phyloP scores from a whole-genome alignment of 1,284 basidiomycete species.

The Pseudozyma flocculosa region DNA sequence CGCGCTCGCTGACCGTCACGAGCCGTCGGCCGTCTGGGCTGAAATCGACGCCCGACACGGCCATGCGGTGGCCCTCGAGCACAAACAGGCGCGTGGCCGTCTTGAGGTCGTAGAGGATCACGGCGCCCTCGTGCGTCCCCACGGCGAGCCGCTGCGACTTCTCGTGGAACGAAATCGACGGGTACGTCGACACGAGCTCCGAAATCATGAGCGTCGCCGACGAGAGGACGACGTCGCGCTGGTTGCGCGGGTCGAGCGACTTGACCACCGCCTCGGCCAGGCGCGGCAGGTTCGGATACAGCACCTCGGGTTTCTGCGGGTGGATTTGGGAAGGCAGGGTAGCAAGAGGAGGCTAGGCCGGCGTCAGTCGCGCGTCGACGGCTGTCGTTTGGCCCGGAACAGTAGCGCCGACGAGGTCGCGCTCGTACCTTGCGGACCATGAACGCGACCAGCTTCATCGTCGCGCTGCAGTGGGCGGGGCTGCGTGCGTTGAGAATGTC shows the following conservation, averaged over 20 bases:
- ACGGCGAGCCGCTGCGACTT: conserved; percentile 83
- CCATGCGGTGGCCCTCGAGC: conserved; percentile 73
- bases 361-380: too few relatives aligned
- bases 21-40: conserved; percentile 88
- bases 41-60: conserved; percentile 62
- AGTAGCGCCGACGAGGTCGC: too few relatives aligned
- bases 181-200: conserved; percentile 80
- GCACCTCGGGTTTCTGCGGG: conserved; percentile 73
- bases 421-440: conserved; percentile 83
- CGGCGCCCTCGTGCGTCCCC: conserved; percentile 81
- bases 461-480: conserved; percentile 77
- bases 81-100: conserved; percentile 92
- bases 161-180: conserved; percentile 86
- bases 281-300: conserved; percentile 81
- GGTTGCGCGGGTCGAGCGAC: conserved; percentile 87
- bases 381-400: too few relatives aligned
- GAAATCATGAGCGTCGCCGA: conserved; percentile 82
- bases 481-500: conserved; percentile 82
- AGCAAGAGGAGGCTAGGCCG: too few relatives aligned
- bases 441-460: conserved; percentile 91
- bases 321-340: too few relatives aligned
- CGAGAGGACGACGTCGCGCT: conserved; percentile 82
- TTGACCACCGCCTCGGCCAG: conserved; percentile 94
- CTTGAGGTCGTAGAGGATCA: conserved; percentile 93
- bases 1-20: conserved; percentile 81